These are phyloP conservation scores for Cladophialophora chaetospira DNA, from an alignment of 2,329 filamentous ascomycete genomes.

Conservation along the genomic window DNA sequence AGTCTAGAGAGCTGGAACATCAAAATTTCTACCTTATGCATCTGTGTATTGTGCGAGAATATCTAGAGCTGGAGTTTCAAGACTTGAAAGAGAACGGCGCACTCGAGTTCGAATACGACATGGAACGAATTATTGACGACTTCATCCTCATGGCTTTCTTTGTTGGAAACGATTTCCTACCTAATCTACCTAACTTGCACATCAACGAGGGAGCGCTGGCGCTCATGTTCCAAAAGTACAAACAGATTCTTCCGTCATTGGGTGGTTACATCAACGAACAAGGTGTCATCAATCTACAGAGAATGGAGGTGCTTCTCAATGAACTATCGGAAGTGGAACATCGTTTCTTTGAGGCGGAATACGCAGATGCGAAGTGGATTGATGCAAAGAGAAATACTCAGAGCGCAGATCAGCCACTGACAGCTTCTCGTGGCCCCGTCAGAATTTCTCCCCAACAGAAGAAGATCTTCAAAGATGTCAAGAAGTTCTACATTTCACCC, in stretches of 20 bases:
- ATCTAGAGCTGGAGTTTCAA: slow-evolving; percentile 94
- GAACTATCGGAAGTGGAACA: slow-evolving; percentile 87
- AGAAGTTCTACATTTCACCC: slow-evolving; percentile 76
- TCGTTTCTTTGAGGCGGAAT: slow-evolving; percentile 88
- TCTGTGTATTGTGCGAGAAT: slow-evolving; percentile 95
- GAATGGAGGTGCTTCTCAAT: slow-evolving; percentile 74
- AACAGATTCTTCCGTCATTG: slow-evolving; percentile 79
- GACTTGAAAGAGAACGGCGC: slow-evolving; percentile 75
- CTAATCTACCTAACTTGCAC: slow-evolving; percentile 91
- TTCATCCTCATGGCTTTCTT: slow-evolving; percentile 99
- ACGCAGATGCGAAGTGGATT: slow-evolving; percentile 87
- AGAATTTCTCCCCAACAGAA: slow-evolving; percentile 75
- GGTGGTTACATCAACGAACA: slow-evolving; percentile 96
- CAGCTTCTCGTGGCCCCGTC: slow-evolving; percentile 57
- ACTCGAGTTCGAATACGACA: slow-evolving; percentile 79
- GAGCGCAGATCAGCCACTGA: slow-evolving; percentile 60
- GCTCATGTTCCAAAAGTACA: slow-evolving; percentile 97
- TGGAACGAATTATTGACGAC: slow-evolving; percentile 97
- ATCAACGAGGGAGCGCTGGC: slow-evolving; percentile 98
- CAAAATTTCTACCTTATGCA: slow-evolving; percentile 99
- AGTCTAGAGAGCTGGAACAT: slow-evolving; percentile 95
- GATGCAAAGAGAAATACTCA: slow-evolving; percentile 77
- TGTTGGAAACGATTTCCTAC: slow-evolving; percentile 97
- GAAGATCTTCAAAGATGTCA: slow-evolving; percentile 77
- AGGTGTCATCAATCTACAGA: slow-evolving; percentile 83